These are phyloP conservation scores for Trametes elegans DNA, from an alignment of 768 basidiomycete genomes.

Conservation along the genomic window DNA sequence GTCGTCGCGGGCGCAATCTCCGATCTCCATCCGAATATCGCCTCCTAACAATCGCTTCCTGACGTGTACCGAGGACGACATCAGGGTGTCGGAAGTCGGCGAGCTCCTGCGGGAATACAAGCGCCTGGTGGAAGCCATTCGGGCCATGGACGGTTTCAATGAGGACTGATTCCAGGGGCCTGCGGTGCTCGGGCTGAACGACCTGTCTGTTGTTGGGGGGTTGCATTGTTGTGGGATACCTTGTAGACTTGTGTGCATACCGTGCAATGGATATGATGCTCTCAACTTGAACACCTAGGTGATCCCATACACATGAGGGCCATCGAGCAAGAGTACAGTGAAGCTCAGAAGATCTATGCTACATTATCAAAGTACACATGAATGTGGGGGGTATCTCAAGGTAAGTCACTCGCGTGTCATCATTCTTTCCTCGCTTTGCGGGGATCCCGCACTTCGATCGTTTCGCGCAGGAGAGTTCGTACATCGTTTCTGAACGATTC, in stretches of 20 bases:
- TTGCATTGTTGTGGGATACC: no score
- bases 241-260: no score
- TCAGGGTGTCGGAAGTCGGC: slow-evolving; percentile 77
- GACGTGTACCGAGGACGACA: slow-evolving; percentile 70
- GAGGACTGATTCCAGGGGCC: slow-evolving; percentile 18
- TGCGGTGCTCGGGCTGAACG: neutral
- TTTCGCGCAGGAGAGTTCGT: neutral
- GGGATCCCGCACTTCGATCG: slow-evolving; percentile 18
- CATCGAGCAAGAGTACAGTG: no score
- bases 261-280: no score
- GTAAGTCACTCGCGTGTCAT: neutral
- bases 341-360: no score
- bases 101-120: slow-evolving; percentile 82
- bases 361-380: no score
- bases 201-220: no score
- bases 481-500: slow-evolving; percentile 10
- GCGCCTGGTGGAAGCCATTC: slow-evolving; percentile 68
- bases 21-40: slow-evolving; percentile 43
- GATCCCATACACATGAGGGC: no score
- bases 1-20: slow-evolving; percentile 40
- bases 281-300: no score
- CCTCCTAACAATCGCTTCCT: slow-evolving; percentile 72
- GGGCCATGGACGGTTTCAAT: slow-evolving; percentile 57
- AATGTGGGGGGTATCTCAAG: no score
- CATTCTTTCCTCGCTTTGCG: slow-evolving; percentile 9